A percentile compares a stretch with the other conserved stretches of the same genome.
These are phyloP conservation scores for Leishmania major DNA, from an alignment of 208 protist genomes.

Conservation along the genomic window DNA sequence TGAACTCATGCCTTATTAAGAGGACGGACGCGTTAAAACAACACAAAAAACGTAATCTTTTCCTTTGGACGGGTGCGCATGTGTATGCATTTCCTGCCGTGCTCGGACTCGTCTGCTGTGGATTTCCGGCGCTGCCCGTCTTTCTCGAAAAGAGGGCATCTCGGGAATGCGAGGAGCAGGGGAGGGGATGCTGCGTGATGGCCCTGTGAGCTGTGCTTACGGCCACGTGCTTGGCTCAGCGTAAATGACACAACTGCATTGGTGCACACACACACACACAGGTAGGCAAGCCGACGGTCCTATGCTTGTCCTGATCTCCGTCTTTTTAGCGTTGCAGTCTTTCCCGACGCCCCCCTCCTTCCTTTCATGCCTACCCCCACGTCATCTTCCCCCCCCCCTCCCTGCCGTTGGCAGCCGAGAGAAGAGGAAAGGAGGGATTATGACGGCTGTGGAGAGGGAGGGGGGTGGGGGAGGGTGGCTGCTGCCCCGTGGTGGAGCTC, in stretches of 20 bases:
- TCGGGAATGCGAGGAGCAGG: too few relatives aligned
- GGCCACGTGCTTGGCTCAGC: background rate
- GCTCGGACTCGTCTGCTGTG: background rate
- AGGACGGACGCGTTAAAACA: background rate
- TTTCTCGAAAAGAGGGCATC: background rate
- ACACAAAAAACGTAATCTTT: background rate
- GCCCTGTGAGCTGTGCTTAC: background rate
- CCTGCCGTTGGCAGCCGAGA: background rate
- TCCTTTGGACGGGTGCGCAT: background rate
- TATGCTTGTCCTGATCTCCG: background rate
- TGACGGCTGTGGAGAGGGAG: background rate
- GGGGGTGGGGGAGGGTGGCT: background rate
- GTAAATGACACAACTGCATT: background rate
- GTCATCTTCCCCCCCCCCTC: background rate
- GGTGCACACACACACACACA: background rate
- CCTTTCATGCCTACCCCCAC: background rate
- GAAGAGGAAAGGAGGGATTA: background rate
- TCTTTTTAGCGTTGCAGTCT: background rate
- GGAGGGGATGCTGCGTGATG: background rate
- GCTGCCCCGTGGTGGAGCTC: background rate
- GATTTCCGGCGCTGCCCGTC: background rate
- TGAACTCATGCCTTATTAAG: background rate
- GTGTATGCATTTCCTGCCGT: background rate
- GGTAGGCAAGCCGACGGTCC: background rate
- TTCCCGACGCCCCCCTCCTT: background rate